A percentile compares a stretch with the other conserved stretches of the same genome.
phyloP scores from a whole-genome alignment of 768 basidiomycete species.

The Boletellus ananas region DNA sequence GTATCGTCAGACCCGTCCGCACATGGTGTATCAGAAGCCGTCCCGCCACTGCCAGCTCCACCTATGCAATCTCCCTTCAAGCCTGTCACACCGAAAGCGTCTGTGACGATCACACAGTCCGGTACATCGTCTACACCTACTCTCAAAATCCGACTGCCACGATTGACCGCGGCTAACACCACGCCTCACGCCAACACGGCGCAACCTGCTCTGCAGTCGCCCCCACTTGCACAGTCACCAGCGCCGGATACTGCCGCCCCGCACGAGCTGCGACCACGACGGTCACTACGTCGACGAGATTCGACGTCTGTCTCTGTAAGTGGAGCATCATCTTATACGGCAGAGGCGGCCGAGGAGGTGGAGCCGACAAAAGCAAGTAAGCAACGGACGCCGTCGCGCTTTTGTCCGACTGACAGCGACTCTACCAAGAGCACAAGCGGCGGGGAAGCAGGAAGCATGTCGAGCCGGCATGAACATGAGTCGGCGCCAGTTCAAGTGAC shows the following conservation, averaged over 20 bases:
- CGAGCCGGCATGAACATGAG: conserved; percentile 19
- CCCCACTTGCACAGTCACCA: conserved; percentile 18
- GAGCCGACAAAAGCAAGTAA: conserved; percentile 29
- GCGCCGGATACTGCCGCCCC: conserved; percentile 17
- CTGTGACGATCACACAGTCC: conserved; percentile 33
- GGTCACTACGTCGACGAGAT: conserved; percentile 25
- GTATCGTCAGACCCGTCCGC: conserved; percentile 9
- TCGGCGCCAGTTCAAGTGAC: background rate
- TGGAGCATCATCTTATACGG: conserved; percentile 29
- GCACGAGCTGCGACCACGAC: conserved; percentile 28
- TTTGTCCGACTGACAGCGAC: background rate
- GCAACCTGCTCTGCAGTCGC: conserved; percentile 20
- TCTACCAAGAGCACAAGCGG: conserved; percentile 18
- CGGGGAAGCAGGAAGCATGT: conserved; percentile 22
- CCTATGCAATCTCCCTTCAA: conserved; percentile 14
- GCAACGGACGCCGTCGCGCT: background rate
- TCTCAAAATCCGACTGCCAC: conserved; percentile 33
- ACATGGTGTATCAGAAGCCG: conserved; percentile 14
- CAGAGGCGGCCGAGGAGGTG: conserved; percentile 26
- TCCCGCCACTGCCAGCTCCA: conserved; percentile 3
- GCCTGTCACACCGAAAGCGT: conserved; percentile 32
- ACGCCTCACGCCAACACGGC: conserved; percentile 21
- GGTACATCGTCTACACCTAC: conserved; percentile 31
- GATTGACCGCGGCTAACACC: conserved; percentile 28
- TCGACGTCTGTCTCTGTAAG: conserved; percentile 31